Conservation (phyloP, 768 basidiomycete species). For the Boletus tomentosulus region DNA sequence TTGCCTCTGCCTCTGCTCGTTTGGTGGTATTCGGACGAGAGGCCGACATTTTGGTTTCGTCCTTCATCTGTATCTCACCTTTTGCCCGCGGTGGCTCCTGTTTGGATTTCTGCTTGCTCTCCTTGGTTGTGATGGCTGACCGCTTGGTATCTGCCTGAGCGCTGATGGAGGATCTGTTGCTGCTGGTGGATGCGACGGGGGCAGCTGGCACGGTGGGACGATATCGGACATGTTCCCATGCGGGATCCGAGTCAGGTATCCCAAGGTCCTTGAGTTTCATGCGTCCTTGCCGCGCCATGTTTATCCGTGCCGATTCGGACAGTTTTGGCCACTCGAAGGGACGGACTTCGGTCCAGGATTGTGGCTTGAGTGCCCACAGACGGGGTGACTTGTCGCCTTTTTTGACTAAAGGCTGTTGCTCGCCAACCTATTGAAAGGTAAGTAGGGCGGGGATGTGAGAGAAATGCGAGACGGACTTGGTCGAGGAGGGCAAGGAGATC, state of each 20-base stretch:
- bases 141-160: slow-evolving; percentile 40
- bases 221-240: slow-evolving; percentile 54
- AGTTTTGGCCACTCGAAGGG: slow-evolving; percentile 60
- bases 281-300: slow-evolving; percentile 52
- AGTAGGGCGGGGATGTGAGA: not conserved
- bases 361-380: slow-evolving; percentile 51
- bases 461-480: slow-evolving; percentile 36
- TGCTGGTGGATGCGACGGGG: slow-evolving; percentile 17
- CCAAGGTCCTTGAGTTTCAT: slow-evolving; percentile 44
- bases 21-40: slow-evolving; percentile 27
- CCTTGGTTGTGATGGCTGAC: slow-evolving; percentile 40
- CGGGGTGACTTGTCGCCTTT: slow-evolving; percentile 37
- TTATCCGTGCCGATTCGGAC: slow-evolving; percentile 42
- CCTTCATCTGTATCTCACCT: slow-evolving; percentile 38
- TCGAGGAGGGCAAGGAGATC: slow-evolving; percentile 48
- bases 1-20: slow-evolving; percentile 19
- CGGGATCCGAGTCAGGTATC: slow-evolving; percentile 56
- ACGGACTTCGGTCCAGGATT: slow-evolving; percentile 64
- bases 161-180: slow-evolving; percentile 19
- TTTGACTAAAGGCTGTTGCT: slow-evolving; percentile 32
- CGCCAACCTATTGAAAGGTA: slow-evolving; percentile 44
- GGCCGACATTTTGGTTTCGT: slow-evolving; percentile 25
- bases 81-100: slow-evolving; percentile 26
- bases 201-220: slow-evolving; percentile 18
- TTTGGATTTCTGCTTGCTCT: slow-evolving; percentile 40